phyloP scores from a whole-genome alignment of 73 alveolate genomes.

The Paramecium biaurelia region DNA sequence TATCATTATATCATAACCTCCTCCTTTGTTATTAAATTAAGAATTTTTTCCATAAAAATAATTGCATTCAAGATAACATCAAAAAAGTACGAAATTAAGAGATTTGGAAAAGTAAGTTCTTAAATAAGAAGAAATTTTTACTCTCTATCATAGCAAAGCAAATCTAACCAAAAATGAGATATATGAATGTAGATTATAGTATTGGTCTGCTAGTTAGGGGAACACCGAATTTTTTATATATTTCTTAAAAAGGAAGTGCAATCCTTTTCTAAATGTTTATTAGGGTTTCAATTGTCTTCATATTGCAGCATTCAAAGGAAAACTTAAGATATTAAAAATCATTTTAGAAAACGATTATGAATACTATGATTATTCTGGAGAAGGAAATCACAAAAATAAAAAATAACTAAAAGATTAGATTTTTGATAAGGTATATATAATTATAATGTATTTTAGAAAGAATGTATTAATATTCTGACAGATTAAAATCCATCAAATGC shows the following conservation, averaged over 20 bases:
- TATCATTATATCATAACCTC: not conserved
- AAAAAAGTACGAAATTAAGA: not conserved
- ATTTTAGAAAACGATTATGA: not conserved
- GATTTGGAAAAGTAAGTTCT: not conserved
- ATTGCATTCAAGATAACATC: not conserved
- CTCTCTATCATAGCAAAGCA: not conserved
- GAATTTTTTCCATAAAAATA: not conserved
- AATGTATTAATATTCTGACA: not conserved
- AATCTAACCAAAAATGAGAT: not conserved
- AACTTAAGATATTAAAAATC: not conserved
- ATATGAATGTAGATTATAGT: not conserved
- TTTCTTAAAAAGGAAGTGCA: not conserved
- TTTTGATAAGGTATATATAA: not conserved
- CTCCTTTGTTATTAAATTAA: not conserved
- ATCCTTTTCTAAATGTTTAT: not conserved
- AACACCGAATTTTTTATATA: not conserved
- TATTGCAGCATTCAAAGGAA: conserved; percentile 21
- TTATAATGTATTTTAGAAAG: not conserved
- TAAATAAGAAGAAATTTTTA: not conserved
- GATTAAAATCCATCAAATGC: conserved; percentile 26
- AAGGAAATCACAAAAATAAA: not conserved
- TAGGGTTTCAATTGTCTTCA: conserved; percentile 24
- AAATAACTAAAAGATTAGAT: not conserved
- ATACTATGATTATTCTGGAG: conserved; percentile 14
- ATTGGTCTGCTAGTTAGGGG: conserved; percentile 8